Base-by-base conservation (phyloP, 768 basidiomycete species). In the Pleurotus giganteus region DNA sequence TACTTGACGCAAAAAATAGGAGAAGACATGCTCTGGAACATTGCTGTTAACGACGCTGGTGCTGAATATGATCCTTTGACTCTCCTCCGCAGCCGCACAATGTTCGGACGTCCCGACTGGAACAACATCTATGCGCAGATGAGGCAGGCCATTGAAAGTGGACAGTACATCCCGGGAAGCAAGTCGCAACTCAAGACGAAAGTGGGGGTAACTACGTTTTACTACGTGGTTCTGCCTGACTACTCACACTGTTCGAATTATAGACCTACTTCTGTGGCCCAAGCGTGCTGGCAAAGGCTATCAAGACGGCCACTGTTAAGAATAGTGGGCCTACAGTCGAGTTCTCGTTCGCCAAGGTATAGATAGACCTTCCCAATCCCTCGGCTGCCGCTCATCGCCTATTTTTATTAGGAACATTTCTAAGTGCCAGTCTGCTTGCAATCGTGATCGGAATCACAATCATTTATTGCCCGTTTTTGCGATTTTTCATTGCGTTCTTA, bases 61-160 rank as follows among this genome's bases (percentile, higher is more conserved):
- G 85, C 89, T 4, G 86, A 90, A 49, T 91, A 90, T 65, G 93
- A 95, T 66, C 91, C 94, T 27, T 74, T 98, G 56, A 96, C 94
- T 2, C 82, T 93, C 29, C 85, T 97, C 55, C 85, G 89, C 57
- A 84, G 91, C 17, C 87, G 89, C 36, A 97, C 94, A 19, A 88
- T 89, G 78, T 97, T 90, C 65, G 94, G 94, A 13, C 86, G 94
- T 31, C 94, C 95, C 17, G 85, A 96, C 67, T 98, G 91, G 86
- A 85, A 84, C 68, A 71, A 77, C 39, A 89, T 97, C 66, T 96
- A 91, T 69, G 71, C 76, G 19, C 80, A 80, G 57, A 84, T 95
- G 71, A 80, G 80, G 60, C 78, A 82, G 58, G 88, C 88, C 3
- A 91, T 98, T 62, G 91, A 95, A 67, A 69, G 73, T 17, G 94